phyloP scores from a whole-genome alignment of 208 protist species.

The Trypanosoma scelopori region DNA sequence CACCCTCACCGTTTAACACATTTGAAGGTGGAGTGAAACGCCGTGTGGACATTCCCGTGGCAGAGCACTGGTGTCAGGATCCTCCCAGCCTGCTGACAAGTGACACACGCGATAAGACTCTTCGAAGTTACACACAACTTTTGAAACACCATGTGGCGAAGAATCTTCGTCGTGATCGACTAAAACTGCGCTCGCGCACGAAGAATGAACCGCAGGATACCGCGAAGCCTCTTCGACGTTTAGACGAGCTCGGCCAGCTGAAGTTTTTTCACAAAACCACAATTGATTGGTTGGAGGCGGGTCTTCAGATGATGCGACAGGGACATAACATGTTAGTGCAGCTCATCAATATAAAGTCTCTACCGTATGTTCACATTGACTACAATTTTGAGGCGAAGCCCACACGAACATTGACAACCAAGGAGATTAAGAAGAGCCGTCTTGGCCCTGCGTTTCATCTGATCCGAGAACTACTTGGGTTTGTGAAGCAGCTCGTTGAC shows the following conservation, averaged over 20 bases:
- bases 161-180: conserved; percentile 92
- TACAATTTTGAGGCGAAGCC: conserved; percentile 99
- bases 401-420: conserved; percentile 99
- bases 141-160: conserved; percentile 99
- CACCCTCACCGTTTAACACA: conserved; percentile 97
- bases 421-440: conserved; percentile 99
- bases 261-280: conserved; percentile 99
- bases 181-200: conserved; percentile 38
- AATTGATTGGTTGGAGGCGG: conserved; percentile 99
- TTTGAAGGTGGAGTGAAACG: conserved; percentile 95
- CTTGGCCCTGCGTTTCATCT: conserved; percentile 99
- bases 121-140: conserved; percentile 99
- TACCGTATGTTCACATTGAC: conserved; percentile 99
- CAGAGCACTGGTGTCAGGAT: conserved; percentile 98
- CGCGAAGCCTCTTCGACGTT: conserved; percentile 52
- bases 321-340: conserved; percentile 99
- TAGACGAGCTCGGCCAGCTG: conserved; percentile 93
- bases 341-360: conserved; percentile 99
- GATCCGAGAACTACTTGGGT: conserved; percentile 98
- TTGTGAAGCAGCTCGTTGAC: conserved; percentile 99
- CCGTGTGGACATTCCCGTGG: conserved; percentile 98
- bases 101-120: conserved; percentile 89
- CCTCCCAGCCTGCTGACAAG: conserved; percentile 78
- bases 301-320: conserved; percentile 99
- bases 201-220: conserved; percentile 13